A percentile compares a stretch with the other conserved stretches of the same genome.
Conservation (phyloP, 345 rosid genomes). For the Populus pruinosa region DNA sequence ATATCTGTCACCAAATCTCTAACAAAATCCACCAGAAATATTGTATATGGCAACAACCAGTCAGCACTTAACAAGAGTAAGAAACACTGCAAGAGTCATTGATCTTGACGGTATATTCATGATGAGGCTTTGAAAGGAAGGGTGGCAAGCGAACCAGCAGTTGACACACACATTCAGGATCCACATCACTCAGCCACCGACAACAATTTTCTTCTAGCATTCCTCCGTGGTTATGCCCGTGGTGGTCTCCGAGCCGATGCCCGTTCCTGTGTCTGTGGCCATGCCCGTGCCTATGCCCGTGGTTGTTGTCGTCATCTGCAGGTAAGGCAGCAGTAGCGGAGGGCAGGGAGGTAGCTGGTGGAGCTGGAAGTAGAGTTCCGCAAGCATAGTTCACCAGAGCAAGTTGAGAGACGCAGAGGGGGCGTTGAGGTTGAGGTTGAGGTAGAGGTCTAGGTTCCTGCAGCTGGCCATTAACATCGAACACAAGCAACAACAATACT, state of each 20-base stretch:
- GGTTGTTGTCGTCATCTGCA: not conserved
- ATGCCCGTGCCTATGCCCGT: slow-evolving; percentile 15
- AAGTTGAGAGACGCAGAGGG: slow-evolving; percentile 24
- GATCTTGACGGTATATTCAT: slow-evolving; percentile 50
- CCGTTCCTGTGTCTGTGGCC: slow-evolving; percentile 11
- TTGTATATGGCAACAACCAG: not conserved
- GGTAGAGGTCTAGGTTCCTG: not conserved
- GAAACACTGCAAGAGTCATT: slow-evolving; percentile 53
- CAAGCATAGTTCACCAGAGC: slow-evolving; percentile 29
- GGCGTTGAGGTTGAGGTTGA: not conserved
- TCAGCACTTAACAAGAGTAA: slow-evolving; percentile 31
- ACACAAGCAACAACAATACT: not conserved
- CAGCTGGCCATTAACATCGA: not conserved
- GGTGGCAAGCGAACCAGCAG: slow-evolving; percentile 66
- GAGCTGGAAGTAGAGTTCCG: slow-evolving; percentile 1
- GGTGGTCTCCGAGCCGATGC: slow-evolving; percentile 14
- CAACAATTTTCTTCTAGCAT: slow-evolving; percentile 50
- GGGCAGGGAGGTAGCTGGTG: not conserved
- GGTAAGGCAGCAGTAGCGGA: not conserved
- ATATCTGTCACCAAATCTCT: not conserved
- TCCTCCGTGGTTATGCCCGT: not conserved
- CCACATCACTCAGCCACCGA: slow-evolving; percentile 66
- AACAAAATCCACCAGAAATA: not conserved
- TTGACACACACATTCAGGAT: slow-evolving; percentile 74
- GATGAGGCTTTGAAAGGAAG: slow-evolving; percentile 63